Conservation (phyloP, 2,329 filamentous ascomycete species). For the Alternaria metachromatica region DNA sequence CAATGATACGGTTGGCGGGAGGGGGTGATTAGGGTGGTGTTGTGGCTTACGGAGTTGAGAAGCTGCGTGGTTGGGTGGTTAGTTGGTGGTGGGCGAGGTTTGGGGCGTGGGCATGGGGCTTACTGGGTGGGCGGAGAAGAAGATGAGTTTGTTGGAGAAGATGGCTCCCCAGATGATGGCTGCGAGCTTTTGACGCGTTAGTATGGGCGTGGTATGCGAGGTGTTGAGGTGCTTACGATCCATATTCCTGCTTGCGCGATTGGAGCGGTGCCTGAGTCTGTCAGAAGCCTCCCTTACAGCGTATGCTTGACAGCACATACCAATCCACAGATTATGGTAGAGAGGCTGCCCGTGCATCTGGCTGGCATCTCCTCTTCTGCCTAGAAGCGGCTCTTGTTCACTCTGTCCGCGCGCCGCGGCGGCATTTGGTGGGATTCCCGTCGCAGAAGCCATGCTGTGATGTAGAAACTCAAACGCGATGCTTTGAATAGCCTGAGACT, state of each 20-base stretch:
- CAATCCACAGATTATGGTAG: conserved; percentile 74
- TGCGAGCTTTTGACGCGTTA: conserved; percentile 60
- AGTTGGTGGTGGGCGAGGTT: not conserved
- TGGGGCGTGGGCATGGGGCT: conserved; percentile 32
- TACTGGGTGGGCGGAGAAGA: conserved; percentile 90
- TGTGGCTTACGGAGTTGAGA: conserved; percentile 56
- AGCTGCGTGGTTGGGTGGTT: conserved; percentile 46
- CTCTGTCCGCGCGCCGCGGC: conserved; percentile 46
- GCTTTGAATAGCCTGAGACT: not conserved
- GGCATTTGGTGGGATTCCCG: conserved; percentile 65
- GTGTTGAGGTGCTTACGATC: conserved; percentile 59
- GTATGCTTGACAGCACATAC: conserved; percentile 57
- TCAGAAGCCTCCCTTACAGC: not conserved
- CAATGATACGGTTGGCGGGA: conserved; percentile 24
- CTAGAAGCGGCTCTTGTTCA: conserved; percentile 75
- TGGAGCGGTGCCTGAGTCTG: conserved; percentile 73
- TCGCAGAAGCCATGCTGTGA: conserved; percentile 69
- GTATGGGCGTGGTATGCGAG: not conserved
- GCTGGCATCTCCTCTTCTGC: conserved; percentile 73
- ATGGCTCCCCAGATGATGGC: conserved; percentile 80
- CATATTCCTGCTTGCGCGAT: conserved; percentile 80
- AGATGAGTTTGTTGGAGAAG: conserved; percentile 72
- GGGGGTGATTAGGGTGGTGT: conserved; percentile 10
- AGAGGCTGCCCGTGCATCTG: conserved; percentile 71
- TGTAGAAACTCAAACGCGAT: not conserved